Conservation (phyloP, 805 yeast genomes). For the Tetrapisispora iriomotensis region DNA sequence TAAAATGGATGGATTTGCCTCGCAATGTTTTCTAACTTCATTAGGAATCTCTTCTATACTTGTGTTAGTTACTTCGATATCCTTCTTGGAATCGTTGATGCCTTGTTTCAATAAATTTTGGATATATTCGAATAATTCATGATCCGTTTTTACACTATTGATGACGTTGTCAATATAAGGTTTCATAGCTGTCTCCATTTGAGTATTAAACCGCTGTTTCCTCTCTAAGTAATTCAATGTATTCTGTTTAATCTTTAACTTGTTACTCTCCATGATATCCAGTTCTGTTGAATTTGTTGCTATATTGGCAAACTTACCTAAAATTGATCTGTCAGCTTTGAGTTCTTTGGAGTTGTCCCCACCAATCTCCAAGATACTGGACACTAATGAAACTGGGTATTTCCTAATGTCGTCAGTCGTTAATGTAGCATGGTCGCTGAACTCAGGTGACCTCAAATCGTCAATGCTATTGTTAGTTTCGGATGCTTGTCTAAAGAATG, state of each 20-base stretch:
- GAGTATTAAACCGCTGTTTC: conserved; percentile 16
- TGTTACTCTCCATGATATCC: neutral
- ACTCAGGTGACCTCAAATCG: conserved; percentile 2
- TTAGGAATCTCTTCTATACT: conserved; percentile 4
- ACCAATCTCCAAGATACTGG: conserved; percentile 9
- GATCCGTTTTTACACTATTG: conserved; percentile 15
- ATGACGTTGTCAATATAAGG: conserved; percentile 13
- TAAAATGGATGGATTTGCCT: conserved; percentile 5
- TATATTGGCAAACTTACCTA: neutral
- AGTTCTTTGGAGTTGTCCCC: conserved; percentile 1
- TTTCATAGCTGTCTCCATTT: conserved; percentile 15
- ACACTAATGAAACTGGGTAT: conserved; percentile 17
- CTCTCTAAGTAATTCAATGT: conserved; percentile 12
- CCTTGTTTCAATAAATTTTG: conserved; percentile 9
- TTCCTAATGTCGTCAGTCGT: conserved; percentile 20
- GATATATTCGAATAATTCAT: conserved; percentile 15
- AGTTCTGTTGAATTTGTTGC: no score
- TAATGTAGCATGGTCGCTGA: conserved; percentile 7
- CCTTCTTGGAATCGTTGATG: conserved; percentile 1
- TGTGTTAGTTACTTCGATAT: neutral
- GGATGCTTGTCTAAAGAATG: conserved; percentile 10
- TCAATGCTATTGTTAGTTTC: conserved; percentile 4
- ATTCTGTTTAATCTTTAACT: neutral
- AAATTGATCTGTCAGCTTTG: neutral
- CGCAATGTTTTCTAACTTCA: conserved; percentile 9